phyloP scores from a whole-genome alignment of 768 basidiomycete genomes.

The Lanmaoa rubissima region DNA sequence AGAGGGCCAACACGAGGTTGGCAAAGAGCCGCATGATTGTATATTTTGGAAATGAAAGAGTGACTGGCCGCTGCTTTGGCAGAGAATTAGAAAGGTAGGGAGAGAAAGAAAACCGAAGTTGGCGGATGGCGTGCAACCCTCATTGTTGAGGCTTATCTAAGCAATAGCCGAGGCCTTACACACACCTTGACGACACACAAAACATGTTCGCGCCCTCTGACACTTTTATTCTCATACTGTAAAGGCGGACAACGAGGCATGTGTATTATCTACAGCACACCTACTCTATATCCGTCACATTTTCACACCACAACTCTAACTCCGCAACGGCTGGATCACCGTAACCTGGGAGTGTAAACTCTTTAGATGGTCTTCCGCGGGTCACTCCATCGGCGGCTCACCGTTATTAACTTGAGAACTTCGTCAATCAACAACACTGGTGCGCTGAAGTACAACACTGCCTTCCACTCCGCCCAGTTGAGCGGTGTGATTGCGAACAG shows the following conservation, averaged over 20 bases:
- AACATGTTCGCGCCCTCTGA: neutral
- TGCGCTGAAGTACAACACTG: slow-evolving; percentile 81
- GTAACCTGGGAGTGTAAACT: slow-evolving; percentile 39
- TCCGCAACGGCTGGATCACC: slow-evolving; percentile 56
- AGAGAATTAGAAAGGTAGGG: neutral
- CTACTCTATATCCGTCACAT: neutral
- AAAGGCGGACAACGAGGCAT: neutral
- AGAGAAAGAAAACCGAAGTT: neutral
- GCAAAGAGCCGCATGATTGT: slow-evolving; percentile 23
- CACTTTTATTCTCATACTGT: neutral
- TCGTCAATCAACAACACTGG: slow-evolving; percentile 93
- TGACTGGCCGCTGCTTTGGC: slow-evolving; percentile 12
- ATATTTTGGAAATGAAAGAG: slow-evolving; percentile 17
- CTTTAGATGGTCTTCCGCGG: neutral
- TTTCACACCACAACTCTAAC: slow-evolving; percentile 32
- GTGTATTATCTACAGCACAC: neutral
- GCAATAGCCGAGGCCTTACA: neutral
- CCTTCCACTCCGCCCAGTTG: slow-evolving; percentile 94
- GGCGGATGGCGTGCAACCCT: neutral
- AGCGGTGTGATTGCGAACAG: slow-evolving; percentile 92
- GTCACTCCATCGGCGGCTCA: slow-evolving; percentile 34
- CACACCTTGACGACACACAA: neutral
- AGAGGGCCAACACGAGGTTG: slow-evolving; percentile 21
- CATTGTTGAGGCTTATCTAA: slow-evolving; percentile 9
- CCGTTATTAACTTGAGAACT: slow-evolving; percentile 79